These are phyloP conservation scores for Lindgomyces ingoldianus DNA, from an alignment of 495 filamentous ascomycete species.

Conservation along the genomic window DNA sequence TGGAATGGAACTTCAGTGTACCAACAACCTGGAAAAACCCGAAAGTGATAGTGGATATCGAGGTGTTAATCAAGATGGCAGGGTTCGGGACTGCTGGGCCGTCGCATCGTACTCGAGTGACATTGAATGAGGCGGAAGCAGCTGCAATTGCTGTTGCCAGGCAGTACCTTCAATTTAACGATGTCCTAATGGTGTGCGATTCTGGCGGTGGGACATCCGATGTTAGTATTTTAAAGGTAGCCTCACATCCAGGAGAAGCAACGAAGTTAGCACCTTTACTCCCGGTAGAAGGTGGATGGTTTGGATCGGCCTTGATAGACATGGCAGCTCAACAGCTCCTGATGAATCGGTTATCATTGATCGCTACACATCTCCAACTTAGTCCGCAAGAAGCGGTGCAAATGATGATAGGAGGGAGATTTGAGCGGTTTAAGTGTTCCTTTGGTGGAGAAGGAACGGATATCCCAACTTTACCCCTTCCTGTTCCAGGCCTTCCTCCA, in stretches of 20 bases:
- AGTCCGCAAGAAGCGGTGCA: not conserved
- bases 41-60: constrained; percentile 2
- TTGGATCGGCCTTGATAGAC: not conserved
- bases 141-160: not conserved
- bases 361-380: not conserved
- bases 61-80: not conserved
- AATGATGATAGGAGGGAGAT: not conserved
- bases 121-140: constrained; percentile 3
- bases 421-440: constrained; percentile 4
- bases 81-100: not conserved
- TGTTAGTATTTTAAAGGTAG: not conserved
- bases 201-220: not conserved
- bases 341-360: not conserved
- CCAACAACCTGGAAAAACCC: constrained; percentile 1
- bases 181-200: constrained; percentile 5
- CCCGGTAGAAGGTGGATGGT: constrained; percentile 1
- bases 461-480: not conserved
- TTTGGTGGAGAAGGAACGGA: constrained; percentile 2
- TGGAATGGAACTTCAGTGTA: constrained; percentile 3
- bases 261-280: not conserved
- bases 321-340: not conserved
- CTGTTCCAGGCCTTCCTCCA: not conserved
- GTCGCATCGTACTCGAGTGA: not conserved
- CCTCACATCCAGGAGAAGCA: not conserved
- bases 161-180: not conserved